These are phyloP conservation scores for Jatropha curcas DNA, from an alignment of 345 rosid genomes.

Conservation along the genomic window DNA sequence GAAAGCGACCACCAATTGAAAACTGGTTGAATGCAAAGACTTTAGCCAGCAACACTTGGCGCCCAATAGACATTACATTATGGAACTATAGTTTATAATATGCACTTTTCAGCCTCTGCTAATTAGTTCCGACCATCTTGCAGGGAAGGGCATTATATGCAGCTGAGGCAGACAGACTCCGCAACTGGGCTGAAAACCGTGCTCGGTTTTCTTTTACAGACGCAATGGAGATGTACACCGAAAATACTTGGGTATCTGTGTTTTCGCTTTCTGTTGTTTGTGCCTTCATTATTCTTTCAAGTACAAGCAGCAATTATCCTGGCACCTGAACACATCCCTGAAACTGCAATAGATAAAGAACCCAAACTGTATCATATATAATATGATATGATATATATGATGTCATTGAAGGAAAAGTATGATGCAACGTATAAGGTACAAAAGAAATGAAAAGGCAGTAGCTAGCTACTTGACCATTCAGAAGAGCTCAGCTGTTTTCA, in stretches of 20 bases:
- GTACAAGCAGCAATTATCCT: conserved; percentile 58
- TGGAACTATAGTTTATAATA: too few relatives aligned
- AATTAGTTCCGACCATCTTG: too few relatives aligned
- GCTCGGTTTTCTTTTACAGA: conserved; percentile 80
- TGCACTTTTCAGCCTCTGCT: too few relatives aligned
- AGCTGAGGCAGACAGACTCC: conserved; percentile 82
- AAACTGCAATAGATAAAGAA: not conserved
- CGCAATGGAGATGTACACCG: conserved; percentile 93
- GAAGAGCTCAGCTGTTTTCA: conserved; percentile 15
- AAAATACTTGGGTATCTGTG: conserved; percentile 87
- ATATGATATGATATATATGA: too few relatives aligned
- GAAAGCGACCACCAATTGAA: too few relatives aligned
- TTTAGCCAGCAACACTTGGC: too few relatives aligned
- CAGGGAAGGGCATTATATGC: conserved; percentile 89
- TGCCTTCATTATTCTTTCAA: conserved; percentile 78
- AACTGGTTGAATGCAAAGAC: too few relatives aligned
- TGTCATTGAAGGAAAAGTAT: not conserved
- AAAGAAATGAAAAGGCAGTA: not conserved
- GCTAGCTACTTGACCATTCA: not conserved
- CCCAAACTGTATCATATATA: not conserved
- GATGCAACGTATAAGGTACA: too few relatives aligned
- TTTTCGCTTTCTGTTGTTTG: conserved; percentile 95
- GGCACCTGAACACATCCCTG: conserved; percentile 44
- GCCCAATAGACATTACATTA: too few relatives aligned
- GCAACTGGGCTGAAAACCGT: conserved; percentile 92